A percentile compares a stretch with the other conserved stretches of the same genome.
Evolutionary conservation across 2,329 filamentous ascomycete species (phyloP).

Genomic region (Colletotrichum tropicale): DNA sequence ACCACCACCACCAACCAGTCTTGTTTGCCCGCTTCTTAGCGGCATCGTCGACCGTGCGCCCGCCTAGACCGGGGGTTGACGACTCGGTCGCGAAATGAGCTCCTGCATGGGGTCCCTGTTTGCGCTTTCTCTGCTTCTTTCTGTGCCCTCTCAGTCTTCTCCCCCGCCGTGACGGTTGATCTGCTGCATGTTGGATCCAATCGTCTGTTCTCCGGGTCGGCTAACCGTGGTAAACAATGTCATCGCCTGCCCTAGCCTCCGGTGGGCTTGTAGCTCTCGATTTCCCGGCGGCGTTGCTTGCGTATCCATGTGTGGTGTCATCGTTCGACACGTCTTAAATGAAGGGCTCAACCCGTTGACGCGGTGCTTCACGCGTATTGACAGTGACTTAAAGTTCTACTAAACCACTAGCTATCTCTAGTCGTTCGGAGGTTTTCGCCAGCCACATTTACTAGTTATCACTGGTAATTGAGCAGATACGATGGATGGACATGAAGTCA

Average conservation of each 20-base stretch:
- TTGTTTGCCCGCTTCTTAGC: neutral
- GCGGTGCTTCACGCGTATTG: neutral
- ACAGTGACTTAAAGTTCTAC: neutral
- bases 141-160: neutral
- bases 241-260: neutral
- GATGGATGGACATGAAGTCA: neutral
- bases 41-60: neutral
- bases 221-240: neutral
- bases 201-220: neutral
- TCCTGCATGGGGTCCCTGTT: conserved; percentile 3
- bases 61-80: neutral
- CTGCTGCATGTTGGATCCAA: neutral
- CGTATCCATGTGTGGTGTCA: neutral
- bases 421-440: neutral
- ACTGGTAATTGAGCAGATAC: neutral
- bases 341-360: neutral
- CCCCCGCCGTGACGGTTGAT: neutral
- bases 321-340: neutral
- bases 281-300: neutral
- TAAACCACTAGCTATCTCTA: neutral
- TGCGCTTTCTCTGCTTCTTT: neutral
- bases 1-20: neutral
- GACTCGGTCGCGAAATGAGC: conserved; percentile 12
- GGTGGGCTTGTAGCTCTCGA: neutral
- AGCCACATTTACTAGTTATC: neutral